These are phyloP conservation scores for Acephala macrosclerotiorum DNA, from an alignment of 2,329 filamentous ascomycete species.

Conservation along the genomic window DNA sequence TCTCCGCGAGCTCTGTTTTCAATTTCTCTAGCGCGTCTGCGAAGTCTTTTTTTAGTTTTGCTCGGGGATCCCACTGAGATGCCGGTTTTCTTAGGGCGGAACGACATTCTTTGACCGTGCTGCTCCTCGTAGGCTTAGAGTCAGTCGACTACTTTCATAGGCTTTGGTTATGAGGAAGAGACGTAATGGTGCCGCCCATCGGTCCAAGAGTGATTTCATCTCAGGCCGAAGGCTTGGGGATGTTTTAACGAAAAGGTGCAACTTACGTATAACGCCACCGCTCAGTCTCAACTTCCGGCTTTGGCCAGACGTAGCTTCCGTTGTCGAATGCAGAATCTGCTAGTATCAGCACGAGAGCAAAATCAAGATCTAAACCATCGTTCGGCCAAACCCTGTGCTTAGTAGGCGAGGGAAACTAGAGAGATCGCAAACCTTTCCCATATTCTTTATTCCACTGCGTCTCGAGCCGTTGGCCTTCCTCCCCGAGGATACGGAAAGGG, in stretches of 20 bases:
- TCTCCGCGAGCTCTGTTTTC: background rate
- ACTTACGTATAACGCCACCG: conserved; percentile 19
- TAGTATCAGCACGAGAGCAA: conserved; percentile 5
- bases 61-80: conserved; percentile 23
- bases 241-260: too few species aligned
- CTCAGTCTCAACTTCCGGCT: conserved; percentile 20
- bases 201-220: too few species aligned
- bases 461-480: conserved; percentile 26
- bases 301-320: conserved; percentile 24
- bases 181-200: too few species aligned
- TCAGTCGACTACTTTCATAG: too few species aligned
- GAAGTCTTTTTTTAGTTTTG: conserved; percentile 21
- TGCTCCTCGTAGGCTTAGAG: too few species aligned
- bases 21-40: background rate
- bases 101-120: conserved; percentile 21
- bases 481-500: conserved; percentile 28
- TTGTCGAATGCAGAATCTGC: conserved; percentile 13
- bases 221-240: too few species aligned
- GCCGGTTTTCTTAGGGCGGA: conserved; percentile 11
- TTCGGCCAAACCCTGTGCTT: background rate
- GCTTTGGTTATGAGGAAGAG: too few species aligned
- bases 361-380: conserved; percentile 2
- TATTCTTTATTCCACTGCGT: background rate
- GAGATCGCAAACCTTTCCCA: background rate
- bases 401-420: conserved; percentile 7